phyloP scores from a whole-genome alignment of 768 basidiomycete genomes.

The Kwoniella sp. region DNA sequence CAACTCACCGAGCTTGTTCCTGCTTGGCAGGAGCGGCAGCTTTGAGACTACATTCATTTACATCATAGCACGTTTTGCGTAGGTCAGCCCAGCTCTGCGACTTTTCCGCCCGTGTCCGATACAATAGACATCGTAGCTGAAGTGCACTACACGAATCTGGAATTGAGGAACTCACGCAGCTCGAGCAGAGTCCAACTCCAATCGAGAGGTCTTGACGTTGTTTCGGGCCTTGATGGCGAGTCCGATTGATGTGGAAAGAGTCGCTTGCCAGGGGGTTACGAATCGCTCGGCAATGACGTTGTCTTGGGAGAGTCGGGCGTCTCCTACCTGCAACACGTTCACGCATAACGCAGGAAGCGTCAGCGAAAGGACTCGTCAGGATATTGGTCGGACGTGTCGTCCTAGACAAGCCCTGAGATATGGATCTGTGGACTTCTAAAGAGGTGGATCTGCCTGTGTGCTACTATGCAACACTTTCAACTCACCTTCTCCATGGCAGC shows the following conservation, averaged over 20 bases:
- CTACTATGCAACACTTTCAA: too few relatives aligned
- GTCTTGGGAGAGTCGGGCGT: slow-evolving; percentile 80
- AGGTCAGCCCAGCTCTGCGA: too few relatives aligned
- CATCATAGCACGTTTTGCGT: too few relatives aligned
- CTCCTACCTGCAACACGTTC: slow-evolving; percentile 62
- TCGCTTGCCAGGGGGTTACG: slow-evolving; percentile 64
- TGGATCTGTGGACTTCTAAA: too few relatives aligned
- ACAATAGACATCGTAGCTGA: too few relatives aligned
- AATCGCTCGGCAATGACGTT: slow-evolving; percentile 62
- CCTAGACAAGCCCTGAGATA: too few relatives aligned
- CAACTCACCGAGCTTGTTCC: slow-evolving; percentile 73
- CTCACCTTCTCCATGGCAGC: slow-evolving; percentile 74
- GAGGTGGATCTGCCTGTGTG: too few relatives aligned
- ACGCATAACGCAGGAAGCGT: neutral
- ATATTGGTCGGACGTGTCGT: too few relatives aligned
- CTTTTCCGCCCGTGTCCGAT: too few relatives aligned
- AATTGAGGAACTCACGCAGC: slow-evolving; percentile 55
- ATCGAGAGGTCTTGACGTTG: slow-evolving; percentile 60
- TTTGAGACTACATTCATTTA: slow-evolving; percentile 72
- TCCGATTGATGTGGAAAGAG: slow-evolving; percentile 75
- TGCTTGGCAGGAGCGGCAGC: slow-evolving; percentile 71
- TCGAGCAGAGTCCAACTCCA: slow-evolving; percentile 81
- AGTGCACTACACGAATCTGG: too few relatives aligned
- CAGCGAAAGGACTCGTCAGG: neutral
- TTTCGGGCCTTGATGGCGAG: slow-evolving; percentile 83